Base-by-base conservation (phyloP, 306 rosid species). In the Vicia faba region DNA sequence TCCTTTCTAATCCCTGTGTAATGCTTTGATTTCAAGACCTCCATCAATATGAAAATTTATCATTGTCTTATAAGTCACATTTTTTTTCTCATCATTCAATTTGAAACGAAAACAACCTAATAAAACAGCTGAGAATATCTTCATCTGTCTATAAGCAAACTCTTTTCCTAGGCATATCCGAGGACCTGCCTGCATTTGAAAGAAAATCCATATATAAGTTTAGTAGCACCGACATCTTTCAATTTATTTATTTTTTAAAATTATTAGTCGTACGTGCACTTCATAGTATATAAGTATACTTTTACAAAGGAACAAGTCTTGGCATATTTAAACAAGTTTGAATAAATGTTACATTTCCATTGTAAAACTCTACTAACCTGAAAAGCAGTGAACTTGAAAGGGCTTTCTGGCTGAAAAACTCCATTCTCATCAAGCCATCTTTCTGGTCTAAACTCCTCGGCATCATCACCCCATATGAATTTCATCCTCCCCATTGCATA, bases 401-500 rank as follows among this genome's bases (percentile, higher is more conserved):
- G 88, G 73, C 83, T 88, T 67, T 87, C 80, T 8, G 81, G 81
- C 73, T 69, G 82, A 68, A 87, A 87, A 59, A 66, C 61, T 39
- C 91, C 87, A 64, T 78, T 75, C 64, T 83, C 75, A 64, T 87
- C 80, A 7, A 89, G 86, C 91, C 89, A 89, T 82, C 96, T 85
- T 74, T 85, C 89, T 63, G 96, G 96, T 57, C 62, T 80, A 59
- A 71, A 89, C 12, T 78, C 81, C 53, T 83, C 95, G 10, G 89
- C 95, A 78, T 89, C 88, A n/a, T 87, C 86, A 61, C 96, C 95
- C 96, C 95, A 87, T 56, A 89, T 60, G 76, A 82, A 78, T 63
- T 85, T 87, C 96, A 89, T 89, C 83, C 95, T 58, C 26, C 95
- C 96, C 96, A 89, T 87, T 36, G 96, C 96, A 54, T 83, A 89